Conservation (phyloP, 352 stramenopile species). For the Phytopythium oedochilum region DNA sequence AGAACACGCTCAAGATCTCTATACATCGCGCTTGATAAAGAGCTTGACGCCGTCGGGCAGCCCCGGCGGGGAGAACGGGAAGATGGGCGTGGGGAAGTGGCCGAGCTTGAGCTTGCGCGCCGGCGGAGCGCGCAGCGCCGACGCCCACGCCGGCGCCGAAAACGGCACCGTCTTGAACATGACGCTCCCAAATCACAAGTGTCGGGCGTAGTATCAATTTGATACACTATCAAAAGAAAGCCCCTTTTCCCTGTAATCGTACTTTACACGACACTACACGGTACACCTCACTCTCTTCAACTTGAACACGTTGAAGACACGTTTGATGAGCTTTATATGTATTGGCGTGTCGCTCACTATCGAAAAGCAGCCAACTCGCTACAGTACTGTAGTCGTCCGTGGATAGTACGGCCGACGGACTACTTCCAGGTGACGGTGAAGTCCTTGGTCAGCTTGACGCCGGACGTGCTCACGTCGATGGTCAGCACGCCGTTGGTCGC, state of each 20-base stretch:
- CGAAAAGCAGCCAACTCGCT: too few species aligned
- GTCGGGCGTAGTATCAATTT: too few species aligned
- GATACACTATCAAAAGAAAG: too few species aligned
- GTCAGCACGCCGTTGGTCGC: slow-evolving; percentile 2
- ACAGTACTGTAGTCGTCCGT: too few species aligned
- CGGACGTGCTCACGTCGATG: slow-evolving; percentile 1
- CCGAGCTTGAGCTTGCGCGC: slow-evolving; percentile 49
- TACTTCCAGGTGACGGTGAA: slow-evolving; percentile 9
- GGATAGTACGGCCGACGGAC: too few species aligned
- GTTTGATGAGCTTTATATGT: too few species aligned
- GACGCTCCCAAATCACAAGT: neutral
- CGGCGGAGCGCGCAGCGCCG: slow-evolving; percentile 37
- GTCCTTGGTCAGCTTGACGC: slow-evolving; percentile 1
- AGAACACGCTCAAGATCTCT: too few species aligned
- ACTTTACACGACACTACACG: neutral
- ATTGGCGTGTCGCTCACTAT: too few species aligned
- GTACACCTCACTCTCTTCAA: neutral
- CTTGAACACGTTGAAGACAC: too few species aligned
- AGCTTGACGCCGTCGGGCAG: slow-evolving; percentile 64
- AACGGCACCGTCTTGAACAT: slow-evolving; percentile 73
- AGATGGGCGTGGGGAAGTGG: slow-evolving; percentile 80
- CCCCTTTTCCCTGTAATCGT: too few species aligned
- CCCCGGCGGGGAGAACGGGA: slow-evolving; percentile 64
- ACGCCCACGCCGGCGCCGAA: slow-evolving; percentile 51
- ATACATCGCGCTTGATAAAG: slow-evolving; percentile 82